Base-by-base conservation (phyloP, 129 eudicot genomes). In the Deinandra increscens region DNA sequence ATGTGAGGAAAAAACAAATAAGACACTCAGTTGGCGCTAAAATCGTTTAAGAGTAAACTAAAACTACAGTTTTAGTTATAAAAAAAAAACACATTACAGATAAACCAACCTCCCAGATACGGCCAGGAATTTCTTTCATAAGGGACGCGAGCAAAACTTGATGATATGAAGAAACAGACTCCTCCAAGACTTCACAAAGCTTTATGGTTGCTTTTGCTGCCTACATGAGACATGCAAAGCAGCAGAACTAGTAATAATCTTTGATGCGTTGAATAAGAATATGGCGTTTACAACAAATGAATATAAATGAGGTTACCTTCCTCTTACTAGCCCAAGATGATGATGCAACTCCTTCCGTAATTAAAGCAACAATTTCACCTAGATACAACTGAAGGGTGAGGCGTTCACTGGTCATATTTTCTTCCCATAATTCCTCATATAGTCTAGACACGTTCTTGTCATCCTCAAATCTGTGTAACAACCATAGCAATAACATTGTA, bases 361-460 rank as follows among this genome's bases (percentile, higher is more conserved):
- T 82, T 22, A 87, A 83, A 48, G 78, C 68, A 61, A 93, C 97
- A 65, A 93, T 87, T 81, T 93, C 98, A 75, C 81, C 85, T 46
- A 83, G 45, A 81, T 86, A 93, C 41, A 93, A 80, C 72, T 93
- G 97, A 55, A 93, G 95, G 45, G 98, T 89, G 66, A 89, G 77
- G 69, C 95, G 80, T 87, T 89, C 98, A 67, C 92, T 84, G 46
- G 90, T 85, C 88, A 90, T 93, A 75, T 83, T 93, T 80, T 93
- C 98, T 68, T 89, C 97, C 98, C 98, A 93, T 76, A 93, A 63
- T 55, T 93, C 98, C 70, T 89, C 96, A 74, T 89, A 93, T 26
- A 93, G 82, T 75, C 82, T 78, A 49, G 98, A 83, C 37, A 93
- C 88, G 12, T 70, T 82, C 73, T 89, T 89, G 78, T 93, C 97